A percentile compares a stretch with the other conserved stretches of the same genome.
These are phyloP conservation scores for Colletotrichum siamense DNA, from an alignment of 2,329 filamentous ascomycete genomes.

Conservation along the genomic window DNA sequence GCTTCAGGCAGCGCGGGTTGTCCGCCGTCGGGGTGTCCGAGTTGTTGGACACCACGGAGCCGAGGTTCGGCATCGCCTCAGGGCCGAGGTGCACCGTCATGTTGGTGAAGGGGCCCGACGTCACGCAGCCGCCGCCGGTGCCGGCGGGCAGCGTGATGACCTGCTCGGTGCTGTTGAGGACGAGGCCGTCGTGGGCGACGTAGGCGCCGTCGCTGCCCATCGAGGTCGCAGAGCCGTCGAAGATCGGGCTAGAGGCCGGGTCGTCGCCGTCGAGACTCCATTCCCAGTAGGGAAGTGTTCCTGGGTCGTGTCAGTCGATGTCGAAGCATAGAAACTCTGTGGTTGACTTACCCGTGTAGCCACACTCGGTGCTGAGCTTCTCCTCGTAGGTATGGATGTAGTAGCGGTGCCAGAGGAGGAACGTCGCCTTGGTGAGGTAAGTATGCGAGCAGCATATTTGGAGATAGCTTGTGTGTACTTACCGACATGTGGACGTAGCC, in stretches of 20 bases:
- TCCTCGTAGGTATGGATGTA: conserved; percentile 24
- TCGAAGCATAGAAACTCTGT: not conserved
- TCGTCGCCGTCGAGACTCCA: conserved; percentile 23
- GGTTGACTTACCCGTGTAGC: conserved; percentile 22
- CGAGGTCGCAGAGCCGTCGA: conserved; percentile 42
- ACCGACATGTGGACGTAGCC: not conserved
- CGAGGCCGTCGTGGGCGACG: conserved; percentile 28
- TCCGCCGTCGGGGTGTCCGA: conserved; percentile 32
- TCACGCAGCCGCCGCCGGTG: conserved; percentile 52
- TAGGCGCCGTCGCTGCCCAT: conserved; percentile 42
- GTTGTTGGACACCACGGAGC: conserved; percentile 18
- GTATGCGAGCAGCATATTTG: not conserved
- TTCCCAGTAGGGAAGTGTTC: conserved; percentile 20
- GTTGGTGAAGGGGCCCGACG: conserved; percentile 39
- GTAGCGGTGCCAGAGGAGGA: conserved; percentile 27
- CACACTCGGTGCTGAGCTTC: conserved; percentile 26
- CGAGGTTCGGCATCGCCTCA: conserved; percentile 7
- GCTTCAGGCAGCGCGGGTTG: conserved; percentile 47
- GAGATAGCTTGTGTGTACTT: not conserved
- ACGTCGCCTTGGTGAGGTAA: not conserved
- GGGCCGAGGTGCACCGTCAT: conserved; percentile 44
- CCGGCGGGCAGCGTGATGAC: conserved; percentile 44
- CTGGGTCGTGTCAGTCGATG: not conserved
- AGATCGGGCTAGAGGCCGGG: conserved; percentile 37
- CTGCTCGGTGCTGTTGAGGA: not conserved